Evolutionary conservation across 1,284 basidiomycete genomes (phyloP).

Genomic region (Inonotus hispidus): DNA sequence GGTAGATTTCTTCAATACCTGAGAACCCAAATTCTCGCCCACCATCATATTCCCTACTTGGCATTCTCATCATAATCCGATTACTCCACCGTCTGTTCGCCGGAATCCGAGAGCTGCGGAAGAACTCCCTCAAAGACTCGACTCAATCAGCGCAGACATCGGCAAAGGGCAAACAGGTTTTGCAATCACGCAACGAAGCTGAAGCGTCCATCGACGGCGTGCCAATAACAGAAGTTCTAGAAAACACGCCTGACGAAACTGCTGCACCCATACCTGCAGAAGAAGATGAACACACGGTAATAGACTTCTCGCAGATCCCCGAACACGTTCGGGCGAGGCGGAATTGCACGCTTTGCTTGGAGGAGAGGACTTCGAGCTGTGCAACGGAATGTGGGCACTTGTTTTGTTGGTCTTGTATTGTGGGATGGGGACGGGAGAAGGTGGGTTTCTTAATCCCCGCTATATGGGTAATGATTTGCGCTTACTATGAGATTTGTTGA

Average conservation of each 20-base stretch:
- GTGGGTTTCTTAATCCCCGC: slow-evolving; percentile 27
- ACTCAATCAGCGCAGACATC: slow-evolving; percentile 32
- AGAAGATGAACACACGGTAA: slow-evolving; percentile 59
- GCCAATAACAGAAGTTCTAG: slow-evolving; percentile 55
- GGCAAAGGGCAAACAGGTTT: slow-evolving; percentile 21
- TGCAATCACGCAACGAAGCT: slow-evolving; percentile 28
- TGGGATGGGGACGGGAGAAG: slow-evolving; percentile 87
- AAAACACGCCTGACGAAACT: slow-evolving; percentile 46
- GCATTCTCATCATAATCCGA: slow-evolving; percentile 67
- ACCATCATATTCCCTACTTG: slow-evolving; percentile 83
- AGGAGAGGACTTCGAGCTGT: slow-evolving; percentile 73
- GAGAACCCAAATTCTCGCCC: slow-evolving; percentile 65
- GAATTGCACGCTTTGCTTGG: slow-evolving; percentile 83
- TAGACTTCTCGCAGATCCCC: slow-evolving; percentile 54
- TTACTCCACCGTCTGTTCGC: slow-evolving; percentile 58
- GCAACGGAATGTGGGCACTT: slow-evolving; percentile 93
- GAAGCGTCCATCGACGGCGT: slow-evolving; percentile 62
- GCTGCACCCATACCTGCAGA: slow-evolving; percentile 53
- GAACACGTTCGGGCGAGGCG: slow-evolving; percentile 50
- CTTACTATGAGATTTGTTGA: slow-evolving; percentile 14
- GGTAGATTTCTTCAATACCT: slow-evolving; percentile 69
- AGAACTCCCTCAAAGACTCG: slow-evolving; percentile 19
- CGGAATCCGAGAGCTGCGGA: slow-evolving; percentile 18
- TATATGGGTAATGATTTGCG: slow-evolving; percentile 3
- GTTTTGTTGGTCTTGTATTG: slow-evolving; percentile 92